A percentile compares a stretch with the other conserved stretches of the same genome.
Evolutionary conservation across 2,329 filamentous ascomycete species (phyloP).

Genomic region (Fusarium newnesense): DNA sequence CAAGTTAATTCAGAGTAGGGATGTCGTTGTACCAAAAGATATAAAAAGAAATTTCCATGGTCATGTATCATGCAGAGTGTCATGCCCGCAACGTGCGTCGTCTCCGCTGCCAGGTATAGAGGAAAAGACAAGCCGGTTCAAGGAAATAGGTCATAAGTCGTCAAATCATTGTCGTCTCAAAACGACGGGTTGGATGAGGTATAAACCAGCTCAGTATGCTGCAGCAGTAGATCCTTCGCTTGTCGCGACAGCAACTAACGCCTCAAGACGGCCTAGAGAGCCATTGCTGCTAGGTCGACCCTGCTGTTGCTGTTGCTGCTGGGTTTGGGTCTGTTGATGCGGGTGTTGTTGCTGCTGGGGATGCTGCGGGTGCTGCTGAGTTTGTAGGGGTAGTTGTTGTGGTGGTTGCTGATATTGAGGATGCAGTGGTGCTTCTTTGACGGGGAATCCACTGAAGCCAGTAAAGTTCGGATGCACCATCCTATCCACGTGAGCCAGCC

Average conservation of each 20-base stretch:
- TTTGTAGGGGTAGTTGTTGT: constrained; percentile 16
- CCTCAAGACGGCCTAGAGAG: constrained; percentile 53
- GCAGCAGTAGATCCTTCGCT: constrained; percentile 56
- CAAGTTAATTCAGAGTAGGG: constrained; percentile 22
- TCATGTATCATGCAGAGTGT: constrained; percentile 40
- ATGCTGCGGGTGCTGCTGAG: constrained; percentile 27
- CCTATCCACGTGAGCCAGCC: constrained; percentile 61
- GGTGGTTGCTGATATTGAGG: constrained; percentile 39
- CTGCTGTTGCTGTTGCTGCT: constrained; percentile 45
- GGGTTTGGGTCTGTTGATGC: constrained; percentile 37
- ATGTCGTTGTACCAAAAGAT: constrained; percentile 25
- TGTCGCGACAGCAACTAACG: constrained; percentile 57
- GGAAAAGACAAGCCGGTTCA: constrained; percentile 6
- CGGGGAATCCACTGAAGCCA: constrained; percentile 63
- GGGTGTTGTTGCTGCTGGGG: constrained; percentile 39
- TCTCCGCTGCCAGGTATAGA: constrained; percentile 34
- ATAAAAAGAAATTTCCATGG: constrained; percentile 14
- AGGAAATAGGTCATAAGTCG: constrained; percentile 39
- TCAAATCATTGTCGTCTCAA: constrained; percentile 38
- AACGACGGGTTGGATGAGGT: neutral
- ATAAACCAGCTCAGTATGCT: constrained; percentile 47
- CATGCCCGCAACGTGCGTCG: constrained; percentile 37
- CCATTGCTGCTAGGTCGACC: constrained; percentile 47
- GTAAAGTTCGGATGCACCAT: constrained; percentile 68
- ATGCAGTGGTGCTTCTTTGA: constrained; percentile 46